Conservation (phyloP, 345 rosid genomes). For the Lagerstroemia speciosa region DNA sequence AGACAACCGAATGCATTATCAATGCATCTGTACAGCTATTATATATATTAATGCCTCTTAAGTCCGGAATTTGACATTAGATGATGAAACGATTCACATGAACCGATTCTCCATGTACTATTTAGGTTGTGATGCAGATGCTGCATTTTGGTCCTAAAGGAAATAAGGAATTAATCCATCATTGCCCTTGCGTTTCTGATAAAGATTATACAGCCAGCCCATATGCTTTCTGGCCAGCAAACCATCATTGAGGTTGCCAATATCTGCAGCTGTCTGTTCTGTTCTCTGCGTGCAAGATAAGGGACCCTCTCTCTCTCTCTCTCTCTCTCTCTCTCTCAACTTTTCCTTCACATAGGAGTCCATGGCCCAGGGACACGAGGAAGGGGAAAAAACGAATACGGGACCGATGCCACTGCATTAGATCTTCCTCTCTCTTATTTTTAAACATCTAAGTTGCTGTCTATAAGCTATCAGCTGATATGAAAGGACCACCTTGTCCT, state of each 20-base stretch:
- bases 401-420: no score
- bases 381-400: no score
- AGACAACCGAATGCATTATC: not conserved
- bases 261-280: not conserved
- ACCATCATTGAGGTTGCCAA: not conserved
- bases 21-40: no score
- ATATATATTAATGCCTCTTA: no score
- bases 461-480: not conserved
- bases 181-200: not conserved
- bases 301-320: slow-evolving; percentile 20
- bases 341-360: no score
- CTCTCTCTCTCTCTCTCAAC: not conserved
- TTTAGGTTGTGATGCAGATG: no score
- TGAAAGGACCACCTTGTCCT: not conserved
- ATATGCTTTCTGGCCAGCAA: not conserved
- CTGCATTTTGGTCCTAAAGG: not conserved
- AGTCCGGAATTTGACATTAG: no score
- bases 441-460: not conserved
- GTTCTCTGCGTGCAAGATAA: slow-evolving; percentile 2
- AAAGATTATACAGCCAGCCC: not conserved
- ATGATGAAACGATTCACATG: no score
- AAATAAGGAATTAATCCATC: not conserved
- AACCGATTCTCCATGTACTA: no score
- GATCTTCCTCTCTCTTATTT: no score
- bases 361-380: no score